Conservation (phyloP, 805 yeast genomes). For the Kodamaea sagamina region DNA sequence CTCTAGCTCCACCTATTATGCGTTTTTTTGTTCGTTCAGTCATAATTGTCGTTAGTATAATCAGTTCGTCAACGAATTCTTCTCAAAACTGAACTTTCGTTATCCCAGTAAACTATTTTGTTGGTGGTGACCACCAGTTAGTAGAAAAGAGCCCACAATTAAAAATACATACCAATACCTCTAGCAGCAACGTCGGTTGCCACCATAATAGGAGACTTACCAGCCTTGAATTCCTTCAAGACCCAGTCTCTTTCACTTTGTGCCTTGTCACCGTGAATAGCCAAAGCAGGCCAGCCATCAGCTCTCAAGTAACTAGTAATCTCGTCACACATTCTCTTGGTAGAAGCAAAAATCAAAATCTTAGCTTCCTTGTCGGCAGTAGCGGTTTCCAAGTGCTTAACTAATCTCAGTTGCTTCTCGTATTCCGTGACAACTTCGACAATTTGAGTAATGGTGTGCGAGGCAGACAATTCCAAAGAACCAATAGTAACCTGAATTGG, state of each 20-base stretch:
- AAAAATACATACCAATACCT: slow-evolving; percentile 89
- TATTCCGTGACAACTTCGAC: slow-evolving; percentile 89
- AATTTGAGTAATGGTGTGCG: slow-evolving; percentile 91
- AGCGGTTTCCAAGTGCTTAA: slow-evolving; percentile 80
- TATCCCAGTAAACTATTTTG: slow-evolving; percentile 12
- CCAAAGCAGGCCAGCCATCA: slow-evolving; percentile 98
- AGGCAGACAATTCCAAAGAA: slow-evolving; percentile 92
- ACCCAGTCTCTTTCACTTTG: slow-evolving; percentile 99
- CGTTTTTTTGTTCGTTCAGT: slow-evolving; percentile 9
- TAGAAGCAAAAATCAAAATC: slow-evolving; percentile 88
- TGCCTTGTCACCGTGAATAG: slow-evolving; percentile 97
- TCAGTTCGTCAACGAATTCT: slow-evolving; percentile 9
- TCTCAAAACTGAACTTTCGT: slow-evolving; percentile 7
- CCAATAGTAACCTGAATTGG: slow-evolving; percentile 97
- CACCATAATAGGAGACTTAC: slow-evolving; percentile 95
- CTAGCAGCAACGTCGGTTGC: slow-evolving; percentile 99
- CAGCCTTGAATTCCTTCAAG: slow-evolving; percentile 84
- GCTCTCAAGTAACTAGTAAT: slow-evolving; percentile 86
- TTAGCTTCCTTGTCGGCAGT: slow-evolving; percentile 71
- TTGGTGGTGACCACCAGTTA: slow-evolving; percentile 7
- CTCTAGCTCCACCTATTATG: slow-evolving; percentile 4
- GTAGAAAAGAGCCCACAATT: slow-evolving; percentile 9
- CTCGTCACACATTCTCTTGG: slow-evolving; percentile 97
- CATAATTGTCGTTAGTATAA: slow-evolving; percentile 9
- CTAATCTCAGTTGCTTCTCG: slow-evolving; percentile 90